Percentiles rank a stretch among this genome's conserved stretches.
phyloP scores from a whole-genome alignment of 495 filamentous ascomycete genomes.

The Sabuloglossum arenarium region DNA sequence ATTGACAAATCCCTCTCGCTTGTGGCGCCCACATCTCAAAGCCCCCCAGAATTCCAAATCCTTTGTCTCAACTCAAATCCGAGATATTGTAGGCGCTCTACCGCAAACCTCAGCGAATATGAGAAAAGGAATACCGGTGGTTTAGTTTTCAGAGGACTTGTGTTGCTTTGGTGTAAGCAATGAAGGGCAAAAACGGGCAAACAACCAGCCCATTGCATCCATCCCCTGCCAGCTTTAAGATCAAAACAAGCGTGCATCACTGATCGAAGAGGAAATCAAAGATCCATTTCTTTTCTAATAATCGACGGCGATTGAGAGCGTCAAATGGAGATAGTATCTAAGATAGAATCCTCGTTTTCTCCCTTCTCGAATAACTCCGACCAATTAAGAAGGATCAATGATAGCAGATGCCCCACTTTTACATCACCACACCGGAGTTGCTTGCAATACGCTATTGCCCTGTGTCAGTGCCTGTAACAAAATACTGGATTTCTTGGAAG shows the following conservation, averaged over 20 bases:
- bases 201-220: too few relatives aligned
- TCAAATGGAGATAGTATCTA: neutral
- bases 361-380: neutral
- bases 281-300: neutral
- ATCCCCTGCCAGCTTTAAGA: too few relatives aligned
- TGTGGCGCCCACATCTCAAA: too few relatives aligned
- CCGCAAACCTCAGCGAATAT: too few relatives aligned
- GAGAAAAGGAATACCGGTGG: too few relatives aligned
- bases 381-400: neutral
- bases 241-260: neutral
- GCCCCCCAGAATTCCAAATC: too few relatives aligned
- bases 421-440: slow-evolving; percentile 99
- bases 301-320: neutral
- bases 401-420: slow-evolving; percentile 21
- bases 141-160: too few relatives aligned
- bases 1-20: too few relatives aligned
- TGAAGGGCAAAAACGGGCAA: too few relatives aligned
- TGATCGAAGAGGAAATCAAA: neutral
- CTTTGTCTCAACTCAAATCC: too few relatives aligned
- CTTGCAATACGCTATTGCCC: slow-evolving; percentile 78
- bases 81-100: too few relatives aligned
- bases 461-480: neutral
- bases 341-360: neutral
- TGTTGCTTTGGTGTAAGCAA: too few relatives aligned
- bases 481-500: neutral